Percentiles rank a stretch among this genome's conserved stretches.
Evolutionary conservation across 257 asterid genomes (phyloP).

Genomic region (Salvia splendens): DNA sequence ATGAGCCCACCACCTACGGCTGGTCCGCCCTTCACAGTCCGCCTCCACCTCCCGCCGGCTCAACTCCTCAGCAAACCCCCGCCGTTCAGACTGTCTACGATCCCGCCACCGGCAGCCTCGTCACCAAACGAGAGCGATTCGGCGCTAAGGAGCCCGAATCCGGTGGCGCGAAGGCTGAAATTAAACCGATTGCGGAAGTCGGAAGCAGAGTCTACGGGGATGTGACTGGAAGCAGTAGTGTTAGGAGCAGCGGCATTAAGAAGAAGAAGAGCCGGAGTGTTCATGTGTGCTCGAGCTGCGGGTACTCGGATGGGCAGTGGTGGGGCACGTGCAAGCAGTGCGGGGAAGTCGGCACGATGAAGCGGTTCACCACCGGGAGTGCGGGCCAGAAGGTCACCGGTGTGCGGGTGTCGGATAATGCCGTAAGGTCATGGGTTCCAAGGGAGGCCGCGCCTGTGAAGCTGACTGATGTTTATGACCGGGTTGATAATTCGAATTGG

Average conservation of each 20-base stretch:
- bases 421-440: conserved; percentile 42
- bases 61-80: conserved; percentile 33
- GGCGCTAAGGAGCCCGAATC: conserved; percentile 29
- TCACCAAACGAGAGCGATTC: conserved; percentile 40
- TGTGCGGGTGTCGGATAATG: conserved; percentile 53
- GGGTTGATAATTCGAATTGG: conserved; percentile 60
- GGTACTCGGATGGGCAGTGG: conserved; percentile 88
- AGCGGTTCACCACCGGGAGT: conserved; percentile 45
- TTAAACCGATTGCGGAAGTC: conserved; percentile 31
- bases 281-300: conserved; percentile 77
- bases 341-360: conserved; percentile 63
- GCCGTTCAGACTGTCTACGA: conserved; percentile 53
- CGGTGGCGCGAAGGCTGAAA: conserved; percentile 25
- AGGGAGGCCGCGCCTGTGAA: conserved; percentile 43
- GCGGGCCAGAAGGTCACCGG: conserved; percentile 50
- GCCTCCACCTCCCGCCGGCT: conserved; percentile 21
- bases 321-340: conserved; percentile 92
- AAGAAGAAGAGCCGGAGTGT: conserved; percentile 56
- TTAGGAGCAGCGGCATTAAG: conserved; percentile 37
- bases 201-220: conserved; percentile 57
- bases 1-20: conserved; percentile 41
- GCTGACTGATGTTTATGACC: conserved; percentile 62
- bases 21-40: conserved; percentile 41
- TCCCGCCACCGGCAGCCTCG: conserved; percentile 50
- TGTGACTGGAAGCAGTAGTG: conserved; percentile 45